Conservation (phyloP, 177 flowering plant species). For the Vitis hybrid region DNA sequence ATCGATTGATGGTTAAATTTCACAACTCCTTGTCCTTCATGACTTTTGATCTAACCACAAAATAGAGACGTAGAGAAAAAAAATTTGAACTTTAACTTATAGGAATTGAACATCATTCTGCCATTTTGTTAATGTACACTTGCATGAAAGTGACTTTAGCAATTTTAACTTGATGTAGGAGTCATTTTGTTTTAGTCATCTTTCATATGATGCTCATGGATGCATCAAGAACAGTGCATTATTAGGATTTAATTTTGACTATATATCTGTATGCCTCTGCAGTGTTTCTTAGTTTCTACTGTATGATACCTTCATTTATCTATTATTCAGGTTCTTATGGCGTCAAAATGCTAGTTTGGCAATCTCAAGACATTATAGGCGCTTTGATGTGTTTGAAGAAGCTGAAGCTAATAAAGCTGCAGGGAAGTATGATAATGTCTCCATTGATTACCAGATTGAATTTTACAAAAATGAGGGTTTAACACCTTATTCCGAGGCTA, state of each 20-base stretch:
- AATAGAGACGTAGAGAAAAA: no score
- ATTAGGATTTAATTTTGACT: neutral
- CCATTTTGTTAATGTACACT: no score
- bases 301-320: constrained; percentile 7
- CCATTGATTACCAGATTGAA: constrained; percentile 81
- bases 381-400: constrained; percentile 93
- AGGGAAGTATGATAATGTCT: constrained; percentile 83
- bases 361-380: constrained; percentile 87
- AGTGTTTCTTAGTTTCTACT: no score
- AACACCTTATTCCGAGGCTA: constrained; percentile 83
- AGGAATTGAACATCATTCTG: no score
- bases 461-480: constrained; percentile 86
- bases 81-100: no score
- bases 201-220: neutral
- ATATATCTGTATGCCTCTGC: neutral
- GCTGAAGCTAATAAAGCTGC: constrained; percentile 98
- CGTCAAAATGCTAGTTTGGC: constrained; percentile 78
- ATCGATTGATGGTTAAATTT: no score
- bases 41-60: no score
- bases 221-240: neutral
- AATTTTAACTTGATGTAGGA: neutral
- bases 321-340: constrained; percentile 80
- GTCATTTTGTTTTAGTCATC: neutral
- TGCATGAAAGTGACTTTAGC: neutral
- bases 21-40: no score